phyloP scores from a whole-genome alignment of 805 yeast species.

The Lipomyces anomalus region DNA sequence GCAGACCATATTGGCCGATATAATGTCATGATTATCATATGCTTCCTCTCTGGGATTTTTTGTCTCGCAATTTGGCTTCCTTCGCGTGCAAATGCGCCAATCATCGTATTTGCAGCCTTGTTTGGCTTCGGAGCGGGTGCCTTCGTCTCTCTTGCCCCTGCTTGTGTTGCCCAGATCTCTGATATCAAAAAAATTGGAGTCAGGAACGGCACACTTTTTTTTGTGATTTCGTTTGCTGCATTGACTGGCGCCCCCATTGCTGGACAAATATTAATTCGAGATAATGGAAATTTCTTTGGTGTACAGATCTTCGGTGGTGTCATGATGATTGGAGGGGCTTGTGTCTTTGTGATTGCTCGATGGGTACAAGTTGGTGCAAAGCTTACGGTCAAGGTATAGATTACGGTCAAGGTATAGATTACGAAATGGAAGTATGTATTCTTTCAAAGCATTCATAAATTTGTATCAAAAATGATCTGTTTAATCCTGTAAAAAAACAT shows the following conservation, averaged over 20 bases:
- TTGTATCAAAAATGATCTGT: too few species aligned
- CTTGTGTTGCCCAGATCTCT: slow-evolving; percentile 29
- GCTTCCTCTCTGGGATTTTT: slow-evolving; percentile 42
- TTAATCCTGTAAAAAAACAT: too few species aligned
- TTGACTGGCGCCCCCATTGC: slow-evolving; percentile 32
- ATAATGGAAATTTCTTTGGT: slow-evolving; percentile 1
- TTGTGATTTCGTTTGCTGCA: slow-evolving; percentile 48
- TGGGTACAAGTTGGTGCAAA: too few species aligned
- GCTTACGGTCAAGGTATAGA: too few species aligned
- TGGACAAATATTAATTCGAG: slow-evolving; percentile 21
- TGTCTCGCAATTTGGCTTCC: slow-evolving; percentile 63
- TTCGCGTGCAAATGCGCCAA: slow-evolving; percentile 38
- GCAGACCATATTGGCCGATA: slow-evolving; percentile 54
- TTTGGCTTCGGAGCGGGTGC: slow-evolving; percentile 34
- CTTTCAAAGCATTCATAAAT: too few species aligned
- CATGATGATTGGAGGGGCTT: background rate
- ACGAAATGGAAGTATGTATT: too few species aligned
- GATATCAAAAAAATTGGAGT: slow-evolving; percentile 28
- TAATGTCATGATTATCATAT: slow-evolving; percentile 48
- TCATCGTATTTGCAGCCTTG: slow-evolving; percentile 29
- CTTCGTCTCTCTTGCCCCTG: slow-evolving; percentile 31
- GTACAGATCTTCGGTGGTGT: slow-evolving; percentile 10
- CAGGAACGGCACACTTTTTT: slow-evolving; percentile 57
- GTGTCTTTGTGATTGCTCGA: too few species aligned
- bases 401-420: too few species aligned